These are phyloP conservation scores for Cryphonectria naterciae DNA, from an alignment of 2,329 filamentous ascomycete genomes.

Conservation along the genomic window DNA sequence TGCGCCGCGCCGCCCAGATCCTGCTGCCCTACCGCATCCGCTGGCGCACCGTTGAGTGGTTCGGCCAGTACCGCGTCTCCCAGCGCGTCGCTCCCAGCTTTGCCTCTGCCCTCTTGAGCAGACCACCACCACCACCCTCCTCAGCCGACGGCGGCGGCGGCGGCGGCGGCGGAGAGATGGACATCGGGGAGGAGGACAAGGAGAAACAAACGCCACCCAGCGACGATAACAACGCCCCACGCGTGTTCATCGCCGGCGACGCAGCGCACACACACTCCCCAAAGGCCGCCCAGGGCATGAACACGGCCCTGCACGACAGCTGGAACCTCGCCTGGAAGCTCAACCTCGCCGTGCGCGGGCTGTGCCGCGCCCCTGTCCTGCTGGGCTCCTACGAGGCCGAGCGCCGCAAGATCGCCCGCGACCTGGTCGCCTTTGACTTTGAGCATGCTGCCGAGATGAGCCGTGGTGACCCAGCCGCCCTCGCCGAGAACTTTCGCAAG, in stretches of 20 bases:
- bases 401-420: slow-evolving; percentile 63
- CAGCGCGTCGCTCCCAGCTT: slow-evolving; percentile 74
- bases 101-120: slow-evolving; percentile 49
- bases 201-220: no score
- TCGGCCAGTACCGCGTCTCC: slow-evolving; percentile 72
- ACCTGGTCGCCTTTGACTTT: slow-evolving; percentile 63
- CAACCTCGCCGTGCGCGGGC: slow-evolving; percentile 57
- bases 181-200: background rate
- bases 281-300: slow-evolving; percentile 72
- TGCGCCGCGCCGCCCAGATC: slow-evolving; percentile 66
- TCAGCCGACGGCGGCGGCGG: no score
- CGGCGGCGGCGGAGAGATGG: background rate
- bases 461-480: slow-evolving; percentile 63
- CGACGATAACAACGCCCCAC: slow-evolving; percentile 40
- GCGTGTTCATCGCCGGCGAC: slow-evolving; percentile 72
- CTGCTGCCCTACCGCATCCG: slow-evolving; percentile 61
- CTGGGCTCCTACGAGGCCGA: slow-evolving; percentile 67
- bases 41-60: slow-evolving; percentile 69
- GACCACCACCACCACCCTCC: background rate
- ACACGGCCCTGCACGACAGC: slow-evolving; percentile 63
- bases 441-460: slow-evolving; percentile 62
- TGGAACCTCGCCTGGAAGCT: slow-evolving; percentile 63
- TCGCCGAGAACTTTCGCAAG: slow-evolving; percentile 70
- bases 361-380: slow-evolving; percentile 54
- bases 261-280: slow-evolving; percentile 74